Conservation (phyloP, 1,284 basidiomycete species). For the Rhodotorula sp. region DNA sequence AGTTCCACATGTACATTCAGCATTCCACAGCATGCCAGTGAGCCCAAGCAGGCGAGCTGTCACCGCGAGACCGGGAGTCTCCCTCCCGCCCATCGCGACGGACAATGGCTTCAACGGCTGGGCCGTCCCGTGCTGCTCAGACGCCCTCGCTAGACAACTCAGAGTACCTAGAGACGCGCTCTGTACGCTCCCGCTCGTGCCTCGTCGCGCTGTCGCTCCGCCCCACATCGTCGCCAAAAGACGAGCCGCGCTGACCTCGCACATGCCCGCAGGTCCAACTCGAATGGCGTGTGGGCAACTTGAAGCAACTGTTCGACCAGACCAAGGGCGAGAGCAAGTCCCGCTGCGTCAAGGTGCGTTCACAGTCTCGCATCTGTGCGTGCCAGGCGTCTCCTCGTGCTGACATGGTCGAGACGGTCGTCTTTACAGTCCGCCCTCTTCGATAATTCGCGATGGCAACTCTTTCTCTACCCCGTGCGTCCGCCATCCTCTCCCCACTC, state of each 20-base stretch:
- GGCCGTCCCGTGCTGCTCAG: too few species aligned
- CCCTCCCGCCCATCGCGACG: too few species aligned
- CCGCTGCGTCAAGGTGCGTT: constrained; percentile 49
- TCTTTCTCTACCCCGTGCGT: constrained; percentile 45
- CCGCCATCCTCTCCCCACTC: not conserved
- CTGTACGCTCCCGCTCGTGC: not conserved
- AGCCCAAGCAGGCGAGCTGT: too few species aligned
- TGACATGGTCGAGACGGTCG: too few species aligned
- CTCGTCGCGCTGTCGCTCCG: not conserved
- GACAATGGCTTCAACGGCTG: too few species aligned
- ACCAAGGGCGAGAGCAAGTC: constrained; percentile 49
- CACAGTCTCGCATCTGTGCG: not conserved
- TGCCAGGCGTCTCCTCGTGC: too few species aligned
- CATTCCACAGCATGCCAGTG: too few species aligned
- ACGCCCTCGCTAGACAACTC: constrained; percentile 8
- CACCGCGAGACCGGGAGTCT: too few species aligned
- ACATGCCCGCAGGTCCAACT: constrained; percentile 39
- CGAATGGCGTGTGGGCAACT: constrained; percentile 47
- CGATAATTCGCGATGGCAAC: constrained; percentile 44
- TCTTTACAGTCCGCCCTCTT: constrained; percentile 37
- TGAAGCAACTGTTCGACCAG: constrained; percentile 49
- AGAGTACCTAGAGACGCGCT: constrained; percentile 17
- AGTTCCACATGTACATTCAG: too few species aligned
- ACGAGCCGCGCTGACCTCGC: not conserved
- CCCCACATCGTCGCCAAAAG: not conserved